These are phyloP conservation scores for Citrus unshiu DNA, from an alignment of 345 rosid species.

Conservation along the genomic window DNA sequence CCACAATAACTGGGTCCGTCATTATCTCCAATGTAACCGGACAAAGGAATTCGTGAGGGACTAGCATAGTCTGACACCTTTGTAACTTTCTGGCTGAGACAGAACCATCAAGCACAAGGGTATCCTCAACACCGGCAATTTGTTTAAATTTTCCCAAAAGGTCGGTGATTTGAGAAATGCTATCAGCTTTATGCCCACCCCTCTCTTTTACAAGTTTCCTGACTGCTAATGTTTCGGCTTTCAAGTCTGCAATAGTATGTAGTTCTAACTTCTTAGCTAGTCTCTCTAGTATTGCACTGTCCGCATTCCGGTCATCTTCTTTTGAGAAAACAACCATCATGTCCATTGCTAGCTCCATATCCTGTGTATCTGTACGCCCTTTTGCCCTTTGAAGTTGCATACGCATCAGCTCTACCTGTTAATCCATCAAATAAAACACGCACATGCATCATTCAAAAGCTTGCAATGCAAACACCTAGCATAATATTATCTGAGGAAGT, in stretches of 20 bases:
- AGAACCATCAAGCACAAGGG: slow-evolving; percentile 31
- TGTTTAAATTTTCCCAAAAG: slow-evolving; percentile 51
- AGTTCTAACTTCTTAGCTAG: slow-evolving; percentile 55
- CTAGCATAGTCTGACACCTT: slow-evolving; percentile 31
- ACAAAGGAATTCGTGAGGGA: slow-evolving; percentile 59
- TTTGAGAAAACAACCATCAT: slow-evolving; percentile 53
- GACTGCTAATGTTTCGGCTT: slow-evolving; percentile 39
- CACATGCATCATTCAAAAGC: slow-evolving; percentile 2
- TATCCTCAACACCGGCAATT: slow-evolving; percentile 39
- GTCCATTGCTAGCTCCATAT: slow-evolving; percentile 67
- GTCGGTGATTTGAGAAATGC: slow-evolving; percentile 31
- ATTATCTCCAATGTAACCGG: slow-evolving; percentile 58
- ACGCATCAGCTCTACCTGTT: slow-evolving; percentile 54
- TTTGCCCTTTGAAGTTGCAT: slow-evolving; percentile 55
- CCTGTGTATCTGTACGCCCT: slow-evolving; percentile 53
- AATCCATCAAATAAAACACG: background rate
- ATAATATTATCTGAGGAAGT: background rate
- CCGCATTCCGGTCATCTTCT: slow-evolving; percentile 48
- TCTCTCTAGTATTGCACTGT: slow-evolving; percentile 48
- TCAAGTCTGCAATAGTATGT: slow-evolving; percentile 45
- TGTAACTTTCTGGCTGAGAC: slow-evolving; percentile 26
- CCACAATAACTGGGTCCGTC: slow-evolving; percentile 62
- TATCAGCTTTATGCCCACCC: slow-evolving; percentile 36
- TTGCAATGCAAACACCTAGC: background rate
- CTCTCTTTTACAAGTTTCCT: slow-evolving; percentile 34